Conservation (phyloP, 768 basidiomycete genomes). For the Serpula lacrymans region DNA sequence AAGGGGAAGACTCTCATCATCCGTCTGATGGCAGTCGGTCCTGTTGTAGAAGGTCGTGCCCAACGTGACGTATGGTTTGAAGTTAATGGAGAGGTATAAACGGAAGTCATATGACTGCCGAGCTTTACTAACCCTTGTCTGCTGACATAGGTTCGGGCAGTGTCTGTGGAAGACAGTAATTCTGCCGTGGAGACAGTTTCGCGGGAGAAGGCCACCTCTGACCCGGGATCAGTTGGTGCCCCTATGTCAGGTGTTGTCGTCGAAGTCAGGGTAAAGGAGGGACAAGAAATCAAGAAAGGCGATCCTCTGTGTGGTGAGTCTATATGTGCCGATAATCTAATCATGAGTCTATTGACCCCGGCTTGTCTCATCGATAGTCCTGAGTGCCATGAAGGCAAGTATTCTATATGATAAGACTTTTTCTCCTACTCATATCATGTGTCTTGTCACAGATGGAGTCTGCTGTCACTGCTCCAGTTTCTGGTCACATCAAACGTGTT, state of each 20-base stretch:
- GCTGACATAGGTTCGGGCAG: conserved; percentile 75
- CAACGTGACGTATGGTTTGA: conserved; percentile 98
- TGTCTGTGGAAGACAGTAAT: conserved; percentile 93
- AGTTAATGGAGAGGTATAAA: conserved; percentile 86
- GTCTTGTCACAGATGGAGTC: conserved; percentile 82
- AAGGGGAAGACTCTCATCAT: conserved; percentile 96
- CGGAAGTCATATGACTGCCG: conserved; percentile 6
- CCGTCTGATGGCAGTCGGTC: conserved; percentile 92
- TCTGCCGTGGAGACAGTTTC: conserved; percentile 94
- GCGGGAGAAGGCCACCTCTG: conserved; percentile 89
- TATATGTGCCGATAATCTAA: conserved; percentile 6
- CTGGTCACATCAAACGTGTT: conserved; percentile 93
- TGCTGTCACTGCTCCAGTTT: conserved; percentile 92
- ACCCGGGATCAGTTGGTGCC: conserved; percentile 96
- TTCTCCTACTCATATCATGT: conserved; percentile 13
- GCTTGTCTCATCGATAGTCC: conserved; percentile 43
- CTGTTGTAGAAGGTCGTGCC: conserved; percentile 87
- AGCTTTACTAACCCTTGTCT: conserved; percentile 14
- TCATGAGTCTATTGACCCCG: conserved; percentile 19
- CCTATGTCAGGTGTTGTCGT: conserved; percentile 99
- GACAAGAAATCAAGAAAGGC: conserved; percentile 96
- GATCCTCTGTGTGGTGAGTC: conserved; percentile 88
- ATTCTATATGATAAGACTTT: conserved; percentile 1
- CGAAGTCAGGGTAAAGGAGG: conserved; percentile 97
- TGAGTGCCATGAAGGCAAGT: conserved; percentile 95